Base-by-base conservation (phyloP, 2,329 filamentous ascomycete species). In the Hymenoscyphus occultus region DNA sequence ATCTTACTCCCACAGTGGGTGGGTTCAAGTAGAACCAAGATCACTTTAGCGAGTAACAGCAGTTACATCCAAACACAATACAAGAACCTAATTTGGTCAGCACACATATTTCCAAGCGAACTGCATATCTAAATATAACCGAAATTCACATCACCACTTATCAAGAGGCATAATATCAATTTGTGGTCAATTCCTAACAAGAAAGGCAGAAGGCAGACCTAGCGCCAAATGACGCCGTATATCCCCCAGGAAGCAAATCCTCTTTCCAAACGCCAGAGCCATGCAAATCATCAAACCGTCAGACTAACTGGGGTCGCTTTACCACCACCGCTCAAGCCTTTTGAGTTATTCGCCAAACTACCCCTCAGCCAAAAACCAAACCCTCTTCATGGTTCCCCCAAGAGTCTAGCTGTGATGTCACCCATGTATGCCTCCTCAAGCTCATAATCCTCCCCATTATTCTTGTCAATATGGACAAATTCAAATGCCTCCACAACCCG, bases 371-470 rank as follows among this genome's bases (percentile, higher is more conserved):
- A 14, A 54, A 28, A 54, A 28, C 4, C 13, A 28, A 54, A 28
- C 4, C 22, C 10, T 13, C 45, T n/a, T 73, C 66, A 75, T 57
- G 86, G 84, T 77, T 97, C 93, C 45, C 91, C 91, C 40, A 97
- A 86, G 6, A 98, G 84, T 65, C 90, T 84, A 19, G 92, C 91
- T 0, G 92, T 96, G 68, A 98, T 89, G 71, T 97, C 93, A 3
- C 91, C 92, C 85, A 96, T 92, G 71, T 93, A 93, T 1, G 89
- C 92, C 73, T 95, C 91, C 74, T 96, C 92, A n/a, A 97, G 80
- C 72, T 91, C 88, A 76, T 96, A 95, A 74, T 95, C 90, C 70
- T 89, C 82, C 0, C 93, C 93, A 32, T 84, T 85, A 71, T 90
- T 92, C 19, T 86, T 85, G 68, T 94, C 91, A 70, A 97, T 93